Conservation (phyloP, 2,329 filamentous ascomycete genomes). For the Fusarium camptoceras region DNA sequence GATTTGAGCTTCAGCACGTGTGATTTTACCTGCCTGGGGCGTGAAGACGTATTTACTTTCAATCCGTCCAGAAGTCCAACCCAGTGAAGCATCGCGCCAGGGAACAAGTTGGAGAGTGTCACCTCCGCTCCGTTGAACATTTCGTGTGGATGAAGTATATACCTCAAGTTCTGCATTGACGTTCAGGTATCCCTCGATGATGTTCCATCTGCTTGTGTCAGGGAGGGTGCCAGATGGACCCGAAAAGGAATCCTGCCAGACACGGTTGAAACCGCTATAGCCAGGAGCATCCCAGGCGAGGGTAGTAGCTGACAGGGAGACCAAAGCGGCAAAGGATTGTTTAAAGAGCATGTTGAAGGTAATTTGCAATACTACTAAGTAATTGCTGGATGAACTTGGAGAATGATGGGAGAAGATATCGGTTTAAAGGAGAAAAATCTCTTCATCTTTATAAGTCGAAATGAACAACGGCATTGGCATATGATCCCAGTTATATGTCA, state of each 20-base stretch:
- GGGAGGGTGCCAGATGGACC: conserved; percentile 54
- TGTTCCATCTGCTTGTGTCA: conserved; percentile 58
- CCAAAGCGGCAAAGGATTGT: not conserved
- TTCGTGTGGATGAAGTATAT: conserved; percentile 58
- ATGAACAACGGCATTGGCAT: not conserved
- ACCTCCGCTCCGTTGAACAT: conserved; percentile 63
- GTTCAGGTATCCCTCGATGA: conserved; percentile 53
- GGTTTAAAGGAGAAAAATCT: not conserved
- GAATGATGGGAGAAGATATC: not conserved
- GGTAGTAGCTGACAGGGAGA: not conserved
- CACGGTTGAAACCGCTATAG: conserved; percentile 54
- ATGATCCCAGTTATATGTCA: not conserved
- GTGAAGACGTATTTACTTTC: conserved; percentile 61
- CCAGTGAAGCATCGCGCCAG: conserved; percentile 50
- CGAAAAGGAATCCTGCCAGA: conserved; percentile 61
- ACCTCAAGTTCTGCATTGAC: conserved; percentile 62
- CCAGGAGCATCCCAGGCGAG: conserved; percentile 49
- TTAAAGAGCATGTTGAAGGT: conserved; percentile 16
- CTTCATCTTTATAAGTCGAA: not conserved
- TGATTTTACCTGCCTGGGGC: conserved; percentile 54
- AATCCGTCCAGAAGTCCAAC: conserved; percentile 63
- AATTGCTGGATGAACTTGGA: not conserved
- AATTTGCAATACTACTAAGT: not conserved
- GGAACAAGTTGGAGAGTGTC: conserved; percentile 63
- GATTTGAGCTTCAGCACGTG: conserved; percentile 58